These are phyloP conservation scores for Claviceps spartinae DNA, from an alignment of 2,329 filamentous ascomycete species.

Conservation along the genomic window DNA sequence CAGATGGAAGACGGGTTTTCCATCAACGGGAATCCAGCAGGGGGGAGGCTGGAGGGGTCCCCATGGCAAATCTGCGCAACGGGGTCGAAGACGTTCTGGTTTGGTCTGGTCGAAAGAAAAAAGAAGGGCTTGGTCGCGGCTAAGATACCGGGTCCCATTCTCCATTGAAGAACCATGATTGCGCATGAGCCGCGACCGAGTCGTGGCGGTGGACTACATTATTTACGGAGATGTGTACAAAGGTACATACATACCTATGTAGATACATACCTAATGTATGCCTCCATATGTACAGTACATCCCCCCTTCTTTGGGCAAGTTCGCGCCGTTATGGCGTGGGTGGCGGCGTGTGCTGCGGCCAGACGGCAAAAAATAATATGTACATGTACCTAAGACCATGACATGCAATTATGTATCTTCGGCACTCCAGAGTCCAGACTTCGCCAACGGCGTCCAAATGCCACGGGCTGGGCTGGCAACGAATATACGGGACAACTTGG, in stretches of 20 bases:
- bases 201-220: too few species aligned
- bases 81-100: neutral
- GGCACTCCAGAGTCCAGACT: neutral
- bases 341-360: neutral
- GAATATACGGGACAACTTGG: neutral
- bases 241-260: too few species aligned
- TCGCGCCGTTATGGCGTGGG: neutral
- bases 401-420: neutral
- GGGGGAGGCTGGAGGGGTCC: neutral
- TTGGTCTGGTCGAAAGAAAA: neutral
- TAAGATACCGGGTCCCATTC: neutral
- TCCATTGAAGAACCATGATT: neutral
- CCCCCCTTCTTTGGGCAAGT: neutral
- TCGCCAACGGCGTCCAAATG: neutral
- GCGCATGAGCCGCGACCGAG: too few species aligned
- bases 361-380: neutral
- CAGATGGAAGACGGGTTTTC: neutral
- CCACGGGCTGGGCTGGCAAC: neutral
- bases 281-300: too few species aligned
- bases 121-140: neutral
- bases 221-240: too few species aligned
- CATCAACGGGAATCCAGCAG: conserved; percentile 1
- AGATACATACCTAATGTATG: too few species aligned
- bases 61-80: neutral
- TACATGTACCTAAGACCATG: neutral